Evolutionary conservation across 257 asterid species (phyloP).

Genomic region (Solanum peruvianum): DNA sequence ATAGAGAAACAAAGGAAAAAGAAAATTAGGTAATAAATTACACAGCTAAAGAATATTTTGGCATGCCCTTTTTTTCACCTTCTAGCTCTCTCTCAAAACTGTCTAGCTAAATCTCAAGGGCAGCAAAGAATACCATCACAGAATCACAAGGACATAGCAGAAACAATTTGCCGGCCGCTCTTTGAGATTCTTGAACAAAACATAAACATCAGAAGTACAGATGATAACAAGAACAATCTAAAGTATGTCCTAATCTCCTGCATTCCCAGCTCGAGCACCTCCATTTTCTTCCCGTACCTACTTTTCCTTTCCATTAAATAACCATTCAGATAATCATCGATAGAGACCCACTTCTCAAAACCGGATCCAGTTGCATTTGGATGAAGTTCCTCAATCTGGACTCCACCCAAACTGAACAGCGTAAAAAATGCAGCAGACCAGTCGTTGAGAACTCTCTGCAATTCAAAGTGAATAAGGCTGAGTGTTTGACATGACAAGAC

Average conservation of each 20-base stretch:
- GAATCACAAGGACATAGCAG: slow-evolving; percentile 42
- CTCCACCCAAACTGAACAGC: slow-evolving; percentile 65
- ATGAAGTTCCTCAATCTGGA: slow-evolving; percentile 53
- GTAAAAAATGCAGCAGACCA: slow-evolving; percentile 88
- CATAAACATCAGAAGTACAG: slow-evolving; percentile 87
- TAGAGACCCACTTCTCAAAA: slow-evolving; percentile 62
- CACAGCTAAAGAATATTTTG: slow-evolving; percentile 8
- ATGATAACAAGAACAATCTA: slow-evolving; percentile 81
- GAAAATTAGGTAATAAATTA: slow-evolving; percentile 13
- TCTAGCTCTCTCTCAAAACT: background rate
- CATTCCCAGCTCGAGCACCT: slow-evolving; percentile 86
- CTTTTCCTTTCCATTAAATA: slow-evolving; percentile 75
- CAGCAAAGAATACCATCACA: slow-evolving; percentile 5
- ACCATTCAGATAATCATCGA: slow-evolving; percentile 84
- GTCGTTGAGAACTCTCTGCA: slow-evolving; percentile 78
- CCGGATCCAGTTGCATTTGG: slow-evolving; percentile 35
- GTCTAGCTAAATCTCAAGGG: background rate
- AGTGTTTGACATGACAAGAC: background rate
- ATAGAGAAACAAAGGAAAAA: background rate
- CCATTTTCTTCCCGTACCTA: slow-evolving; percentile 78
- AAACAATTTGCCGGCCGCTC: slow-evolving; percentile 68
- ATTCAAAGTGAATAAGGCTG: slow-evolving; percentile 10
- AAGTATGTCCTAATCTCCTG: slow-evolving; percentile 90
- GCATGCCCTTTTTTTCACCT: background rate
- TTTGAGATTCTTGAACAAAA: slow-evolving; percentile 93